Evolutionary conservation across 495 filamentous ascomycete species (phyloP).

Genomic region (Bryoglossum gracile): DNA sequence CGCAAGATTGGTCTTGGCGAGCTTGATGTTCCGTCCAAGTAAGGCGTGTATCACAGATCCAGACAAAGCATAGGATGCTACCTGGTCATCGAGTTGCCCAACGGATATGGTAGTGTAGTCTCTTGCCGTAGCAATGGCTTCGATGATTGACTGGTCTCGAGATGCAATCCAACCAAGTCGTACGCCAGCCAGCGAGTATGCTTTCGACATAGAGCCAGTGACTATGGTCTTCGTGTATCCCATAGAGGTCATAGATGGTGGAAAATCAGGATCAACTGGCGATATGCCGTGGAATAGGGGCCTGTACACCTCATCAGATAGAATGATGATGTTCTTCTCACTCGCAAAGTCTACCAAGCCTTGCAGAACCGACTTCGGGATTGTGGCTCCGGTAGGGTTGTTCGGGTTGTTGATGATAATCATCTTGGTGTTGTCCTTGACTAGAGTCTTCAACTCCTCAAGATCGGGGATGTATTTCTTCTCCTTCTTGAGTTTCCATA

Average conservation of each 20-base stretch:
- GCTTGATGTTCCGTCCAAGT: constrained; percentile 57
- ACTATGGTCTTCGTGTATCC: constrained; percentile 63
- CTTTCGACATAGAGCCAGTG: constrained; percentile 81
- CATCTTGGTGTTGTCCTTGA: constrained; percentile 68
- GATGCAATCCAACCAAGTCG: constrained; percentile 80
- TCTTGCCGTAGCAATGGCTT: constrained; percentile 55
- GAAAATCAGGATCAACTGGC: constrained; percentile 43
- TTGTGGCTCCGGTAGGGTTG: constrained; percentile 76
- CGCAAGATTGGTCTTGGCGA: constrained; percentile 64
- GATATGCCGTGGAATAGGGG: constrained; percentile 69
- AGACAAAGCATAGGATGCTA: constrained; percentile 69
- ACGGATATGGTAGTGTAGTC: constrained; percentile 88
- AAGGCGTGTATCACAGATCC: constrained; percentile 57
- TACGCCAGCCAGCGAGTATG: constrained; percentile 77
- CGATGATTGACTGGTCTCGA: constrained; percentile 53
- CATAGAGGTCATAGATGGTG: constrained; percentile 62
- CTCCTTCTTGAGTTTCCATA: constrained; percentile 66
- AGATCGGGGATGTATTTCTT: constrained; percentile 63
- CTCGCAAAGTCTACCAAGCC: constrained; percentile 58
- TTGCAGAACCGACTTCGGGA: constrained; percentile 51
- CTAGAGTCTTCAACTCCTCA: constrained; percentile 56
- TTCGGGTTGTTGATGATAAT: constrained; percentile 71
- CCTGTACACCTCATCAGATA: constrained; percentile 81
- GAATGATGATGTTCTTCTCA: constrained; percentile 54
- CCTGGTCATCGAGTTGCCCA: constrained; percentile 69